These are phyloP conservation scores for Artemisia princeps DNA, from an alignment of 140 eudicot genomes.

Conservation along the genomic window DNA sequence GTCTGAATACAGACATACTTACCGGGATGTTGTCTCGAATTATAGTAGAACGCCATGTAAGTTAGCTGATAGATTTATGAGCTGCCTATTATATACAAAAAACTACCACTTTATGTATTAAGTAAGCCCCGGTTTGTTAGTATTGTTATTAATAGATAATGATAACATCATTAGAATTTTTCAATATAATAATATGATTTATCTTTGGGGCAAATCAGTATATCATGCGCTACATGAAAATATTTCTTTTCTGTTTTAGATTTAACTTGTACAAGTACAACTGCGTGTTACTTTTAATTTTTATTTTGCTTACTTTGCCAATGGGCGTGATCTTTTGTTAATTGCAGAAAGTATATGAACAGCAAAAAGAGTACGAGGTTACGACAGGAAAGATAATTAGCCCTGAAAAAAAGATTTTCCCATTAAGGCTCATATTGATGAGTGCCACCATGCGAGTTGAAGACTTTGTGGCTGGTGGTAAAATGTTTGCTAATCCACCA, in stretches of 20 bases:
- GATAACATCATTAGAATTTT: too few species aligned
- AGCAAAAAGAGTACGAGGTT: constrained; percentile 44
- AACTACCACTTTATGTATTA: neutral
- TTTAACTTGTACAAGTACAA: too few species aligned
- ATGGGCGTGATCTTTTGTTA: constrained; percentile 11
- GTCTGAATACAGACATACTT: constrained; percentile 93
- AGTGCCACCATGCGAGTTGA: constrained; percentile 90
- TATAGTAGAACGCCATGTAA: constrained; percentile 62
- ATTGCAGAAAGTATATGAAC: constrained; percentile 50
- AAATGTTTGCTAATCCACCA: constrained; percentile 57
- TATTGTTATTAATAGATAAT: too few species aligned
- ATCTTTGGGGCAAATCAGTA: too few species aligned
- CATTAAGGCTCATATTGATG: constrained; percentile 80
- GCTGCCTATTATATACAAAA: neutral
- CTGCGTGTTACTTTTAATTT: neutral
- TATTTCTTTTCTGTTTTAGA: neutral
- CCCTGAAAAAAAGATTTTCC: constrained; percentile 44
- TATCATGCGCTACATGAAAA: neutral
- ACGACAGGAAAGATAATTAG: constrained; percentile 44
- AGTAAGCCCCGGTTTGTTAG: too few species aligned
- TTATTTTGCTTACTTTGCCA: neutral
- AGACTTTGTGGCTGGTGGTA: constrained; percentile 56
- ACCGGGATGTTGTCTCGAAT: constrained; percentile 93
- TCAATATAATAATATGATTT: too few species aligned
- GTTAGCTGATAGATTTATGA: neutral